Percentiles rank a stretch among this genome's conserved stretches.
Evolutionary conservation across 2,329 filamentous ascomycete genomes (phyloP).

Genomic region (Elsinoe batatas): DNA sequence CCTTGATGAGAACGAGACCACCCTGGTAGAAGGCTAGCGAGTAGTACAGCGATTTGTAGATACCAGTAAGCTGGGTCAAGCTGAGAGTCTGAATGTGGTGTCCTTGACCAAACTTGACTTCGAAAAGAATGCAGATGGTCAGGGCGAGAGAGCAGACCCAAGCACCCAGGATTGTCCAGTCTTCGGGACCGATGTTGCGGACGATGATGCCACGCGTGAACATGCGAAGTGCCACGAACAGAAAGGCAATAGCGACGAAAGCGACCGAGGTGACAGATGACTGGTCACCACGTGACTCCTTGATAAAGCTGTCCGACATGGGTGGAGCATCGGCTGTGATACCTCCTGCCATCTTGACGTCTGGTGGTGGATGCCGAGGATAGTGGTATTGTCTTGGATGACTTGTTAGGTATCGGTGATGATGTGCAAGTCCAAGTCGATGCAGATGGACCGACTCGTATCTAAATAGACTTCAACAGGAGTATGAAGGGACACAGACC

Average conservation of each 20-base stretch:
- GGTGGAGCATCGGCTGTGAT: not conserved
- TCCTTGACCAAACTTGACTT: constrained; percentile 15
- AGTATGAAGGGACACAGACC: not conserved
- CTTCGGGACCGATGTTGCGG: constrained; percentile 15
- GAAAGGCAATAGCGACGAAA: constrained; percentile 13
- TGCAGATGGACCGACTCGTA: not conserved
- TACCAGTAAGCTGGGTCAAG: not conserved
- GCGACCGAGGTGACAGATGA: constrained; percentile 12
- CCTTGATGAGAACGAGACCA: constrained; percentile 32
- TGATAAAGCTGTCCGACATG: not conserved
- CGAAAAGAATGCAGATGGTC: constrained; percentile 14
- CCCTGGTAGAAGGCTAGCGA: constrained; percentile 26
- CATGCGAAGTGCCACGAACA: constrained; percentile 13
- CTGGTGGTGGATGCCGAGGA: not conserved
- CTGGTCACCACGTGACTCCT: constrained; percentile 4
- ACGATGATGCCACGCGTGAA: constrained; percentile 14
- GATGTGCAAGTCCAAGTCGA: not conserved
- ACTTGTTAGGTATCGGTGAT: not conserved
- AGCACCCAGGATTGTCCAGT: constrained; percentile 13
- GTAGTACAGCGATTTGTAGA: constrained; percentile 10
- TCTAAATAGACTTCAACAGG: not conserved
- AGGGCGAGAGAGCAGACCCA: constrained; percentile 13
- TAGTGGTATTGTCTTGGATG: not conserved
- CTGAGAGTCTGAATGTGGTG: constrained; percentile 9
- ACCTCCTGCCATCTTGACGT: not conserved